These are phyloP conservation scores for Dryas integrifolia DNA, from an alignment of 331 rosid genomes.

Conservation along the genomic window DNA sequence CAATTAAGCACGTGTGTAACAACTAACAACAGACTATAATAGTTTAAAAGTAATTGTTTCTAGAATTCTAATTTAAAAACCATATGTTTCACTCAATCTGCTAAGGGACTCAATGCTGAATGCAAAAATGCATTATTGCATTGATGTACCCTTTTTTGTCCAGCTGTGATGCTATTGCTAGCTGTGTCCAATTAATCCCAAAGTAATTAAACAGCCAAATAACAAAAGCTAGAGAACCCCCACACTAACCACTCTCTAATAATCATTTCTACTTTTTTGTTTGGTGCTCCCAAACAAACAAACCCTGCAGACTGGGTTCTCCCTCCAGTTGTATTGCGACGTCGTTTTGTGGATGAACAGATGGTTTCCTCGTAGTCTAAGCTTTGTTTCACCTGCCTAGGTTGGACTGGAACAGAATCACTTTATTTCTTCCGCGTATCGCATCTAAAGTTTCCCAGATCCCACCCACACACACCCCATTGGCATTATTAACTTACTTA, in stretches of 20 bases:
- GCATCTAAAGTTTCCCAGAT: background rate
- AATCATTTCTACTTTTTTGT: no score
- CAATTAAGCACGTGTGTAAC: no score
- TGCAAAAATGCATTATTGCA: no score
- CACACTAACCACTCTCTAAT: background rate
- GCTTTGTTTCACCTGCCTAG: background rate
- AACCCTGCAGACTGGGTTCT: no score
- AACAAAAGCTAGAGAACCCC: background rate
- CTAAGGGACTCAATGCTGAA: background rate
- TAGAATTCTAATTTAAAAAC: background rate
- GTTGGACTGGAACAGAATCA: background rate
- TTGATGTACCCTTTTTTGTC: background rate
- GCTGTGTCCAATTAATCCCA: background rate
- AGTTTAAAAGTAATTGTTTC: no score
- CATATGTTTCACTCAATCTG: background rate
- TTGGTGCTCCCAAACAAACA: no score
- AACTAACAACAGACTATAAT: no score
- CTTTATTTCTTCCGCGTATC: background rate
- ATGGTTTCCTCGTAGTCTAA: conserved; percentile 9
- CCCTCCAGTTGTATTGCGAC: conserved; percentile 18
- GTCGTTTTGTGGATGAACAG: background rate
- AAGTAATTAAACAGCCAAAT: background rate
- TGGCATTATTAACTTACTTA: background rate
- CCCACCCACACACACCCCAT: background rate
- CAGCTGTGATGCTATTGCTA: conserved; percentile 21